Evolutionary conservation across 345 rosid species (phyloP).

Genomic region (Raphanus raphanistrum): DNA sequence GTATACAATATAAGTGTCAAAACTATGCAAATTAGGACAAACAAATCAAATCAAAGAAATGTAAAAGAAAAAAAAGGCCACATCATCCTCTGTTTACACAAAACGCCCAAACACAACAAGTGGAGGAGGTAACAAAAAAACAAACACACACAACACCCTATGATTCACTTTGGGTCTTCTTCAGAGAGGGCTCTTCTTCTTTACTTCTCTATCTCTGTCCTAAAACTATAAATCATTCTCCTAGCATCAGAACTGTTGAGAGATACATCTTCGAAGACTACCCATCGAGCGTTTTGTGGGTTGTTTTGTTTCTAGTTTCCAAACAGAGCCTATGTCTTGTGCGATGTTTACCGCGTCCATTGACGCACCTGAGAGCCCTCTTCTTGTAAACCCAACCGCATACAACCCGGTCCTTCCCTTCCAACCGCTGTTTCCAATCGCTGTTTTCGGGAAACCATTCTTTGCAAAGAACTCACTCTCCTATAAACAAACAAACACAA

Average conservation of each 20-base stretch:
- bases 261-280: slow-evolving; percentile 68
- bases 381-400: slow-evolving; percentile 91
- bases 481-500: slow-evolving; percentile 37
- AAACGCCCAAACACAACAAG: slow-evolving; percentile 49
- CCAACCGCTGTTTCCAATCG: slow-evolving; percentile 73
- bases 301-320: slow-evolving; percentile 76
- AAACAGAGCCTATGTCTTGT: slow-evolving; percentile 69
- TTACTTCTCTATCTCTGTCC: slow-evolving; percentile 32
- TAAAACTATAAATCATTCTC: slow-evolving; percentile 24
- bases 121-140: slow-evolving; percentile 40
- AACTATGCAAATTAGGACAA: slow-evolving; percentile 11
- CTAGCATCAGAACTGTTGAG: slow-evolving; percentile 56
- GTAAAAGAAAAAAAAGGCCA: slow-evolving; percentile 35
- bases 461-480: slow-evolving; percentile 78
- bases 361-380: slow-evolving; percentile 87
- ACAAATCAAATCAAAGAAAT: slow-evolving; percentile 30
- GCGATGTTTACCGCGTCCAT: slow-evolving; percentile 73
- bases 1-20: slow-evolving; percentile 17
- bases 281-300: slow-evolving; percentile 51
- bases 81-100: slow-evolving; percentile 56
- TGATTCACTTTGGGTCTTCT: slow-evolving; percentile 44
- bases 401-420: slow-evolving; percentile 78
- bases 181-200: slow-evolving; percentile 58
- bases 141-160: slow-evolving; percentile 28
- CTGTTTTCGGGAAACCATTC: slow-evolving; percentile 64